Conservation (phyloP, 345 rosid species). For the Populus euphratica region DNA sequence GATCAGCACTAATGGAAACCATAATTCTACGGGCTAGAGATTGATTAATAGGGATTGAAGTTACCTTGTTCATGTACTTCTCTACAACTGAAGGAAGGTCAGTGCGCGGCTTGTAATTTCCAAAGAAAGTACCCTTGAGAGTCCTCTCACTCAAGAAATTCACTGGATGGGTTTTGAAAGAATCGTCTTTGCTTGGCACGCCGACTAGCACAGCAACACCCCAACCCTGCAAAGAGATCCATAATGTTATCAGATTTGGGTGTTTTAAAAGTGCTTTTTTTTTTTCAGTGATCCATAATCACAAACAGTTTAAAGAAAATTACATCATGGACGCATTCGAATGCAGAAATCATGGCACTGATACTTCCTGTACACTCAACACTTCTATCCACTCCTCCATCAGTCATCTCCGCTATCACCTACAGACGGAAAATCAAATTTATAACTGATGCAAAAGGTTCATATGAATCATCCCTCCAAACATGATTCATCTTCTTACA, state of each 20-base stretch:
- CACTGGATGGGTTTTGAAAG: slow-evolving; percentile 57
- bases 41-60: background rate
- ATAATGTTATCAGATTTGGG: background rate
- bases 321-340: slow-evolving; percentile 47
- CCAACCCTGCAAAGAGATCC: slow-evolving; percentile 51
- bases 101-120: slow-evolving; percentile 62
- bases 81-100: slow-evolving; percentile 64
- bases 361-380: slow-evolving; percentile 45
- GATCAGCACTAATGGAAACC: too few relatives aligned
- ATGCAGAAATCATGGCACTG: slow-evolving; percentile 44
- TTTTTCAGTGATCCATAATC: background rate
- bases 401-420: slow-evolving; percentile 49
- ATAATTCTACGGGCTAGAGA: background rate
- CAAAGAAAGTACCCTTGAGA: slow-evolving; percentile 64
- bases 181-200: slow-evolving; percentile 61
- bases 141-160: slow-evolving; percentile 62
- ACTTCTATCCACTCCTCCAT: slow-evolving; percentile 47
- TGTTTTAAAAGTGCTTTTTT: background rate
- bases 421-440: background rate
- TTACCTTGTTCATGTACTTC: slow-evolving; percentile 58
- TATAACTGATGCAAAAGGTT: background rate
- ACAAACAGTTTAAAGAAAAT: background rate
- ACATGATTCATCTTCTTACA: background rate
- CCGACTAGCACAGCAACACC: slow-evolving; percentile 74
- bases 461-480: background rate